These are phyloP conservation scores for Brettanomyces bruxellensis DNA, from an alignment of 805 yeast species.

Conservation along the genomic window DNA sequence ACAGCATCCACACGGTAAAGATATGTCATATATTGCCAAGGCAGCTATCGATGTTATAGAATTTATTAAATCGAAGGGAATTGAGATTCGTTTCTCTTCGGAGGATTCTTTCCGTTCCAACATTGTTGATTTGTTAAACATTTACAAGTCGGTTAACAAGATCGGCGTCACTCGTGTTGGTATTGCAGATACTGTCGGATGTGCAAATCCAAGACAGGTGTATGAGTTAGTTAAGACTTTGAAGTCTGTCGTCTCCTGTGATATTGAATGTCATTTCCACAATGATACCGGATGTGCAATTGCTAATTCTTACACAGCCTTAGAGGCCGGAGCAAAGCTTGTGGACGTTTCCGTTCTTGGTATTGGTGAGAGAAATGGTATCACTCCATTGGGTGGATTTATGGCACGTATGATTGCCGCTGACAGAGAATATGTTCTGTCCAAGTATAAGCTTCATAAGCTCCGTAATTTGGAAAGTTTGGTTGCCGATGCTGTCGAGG, in stretches of 20 bases:
- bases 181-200: conserved; percentile 98
- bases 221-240: conserved; percentile 92
- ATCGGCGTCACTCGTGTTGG: conserved; percentile 98
- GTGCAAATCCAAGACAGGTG: conserved; percentile 98
- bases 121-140: conserved; percentile 88
- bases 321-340: conserved; percentile 94
- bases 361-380: conserved; percentile 98
- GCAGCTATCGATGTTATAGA: conserved; percentile 95
- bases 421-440: conserved; percentile 88
- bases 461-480: conserved; percentile 90
- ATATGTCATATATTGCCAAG: conserved; percentile 95
- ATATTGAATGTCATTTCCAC: conserved; percentile 97
- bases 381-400: conserved; percentile 93
- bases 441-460: conserved; percentile 92
- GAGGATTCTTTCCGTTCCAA: conserved; percentile 98
- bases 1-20: conserved; percentile 95
- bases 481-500: conserved; percentile 96
- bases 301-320: conserved; percentile 96
- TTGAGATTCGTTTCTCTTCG: conserved; percentile 92
- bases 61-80: conserved; percentile 92
- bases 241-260: conserved; percentile 89
- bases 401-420: conserved; percentile 99
- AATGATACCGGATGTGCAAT: conserved; percentile 99
- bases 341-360: conserved; percentile 95
- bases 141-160: conserved; percentile 92